Percentiles rank a stretch among this genome's conserved stretches.
Conservation (phyloP, 257 asterid species). For the Solanum tarapatanum region DNA sequence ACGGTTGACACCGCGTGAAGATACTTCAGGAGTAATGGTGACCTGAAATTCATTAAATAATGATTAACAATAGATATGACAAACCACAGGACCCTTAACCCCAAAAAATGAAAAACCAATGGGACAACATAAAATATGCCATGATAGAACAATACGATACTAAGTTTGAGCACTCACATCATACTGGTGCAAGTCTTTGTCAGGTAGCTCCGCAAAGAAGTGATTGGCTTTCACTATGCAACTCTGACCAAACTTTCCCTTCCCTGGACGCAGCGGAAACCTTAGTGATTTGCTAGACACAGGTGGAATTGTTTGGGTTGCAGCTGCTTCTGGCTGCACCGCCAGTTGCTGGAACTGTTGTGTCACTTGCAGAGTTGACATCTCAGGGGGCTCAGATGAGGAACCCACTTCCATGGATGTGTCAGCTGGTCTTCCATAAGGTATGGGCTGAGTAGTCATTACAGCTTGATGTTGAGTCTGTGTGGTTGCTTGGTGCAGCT, state of each 20-base stretch:
- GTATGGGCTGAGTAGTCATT: constrained; percentile 23
- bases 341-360: constrained; percentile 36
- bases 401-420: constrained; percentile 42
- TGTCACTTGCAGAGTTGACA: constrained; percentile 13
- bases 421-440: constrained; percentile 28
- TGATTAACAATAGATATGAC: neutral
- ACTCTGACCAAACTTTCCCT: constrained; percentile 55
- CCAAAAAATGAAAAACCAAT: neutral
- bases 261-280: constrained; percentile 87
- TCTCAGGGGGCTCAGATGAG: constrained; percentile 39
- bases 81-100: neutral
- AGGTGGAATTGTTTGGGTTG: constrained; percentile 43
- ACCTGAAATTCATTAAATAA: constrained; percentile 30
- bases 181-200: constrained; percentile 88
- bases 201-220: constrained; percentile 83
- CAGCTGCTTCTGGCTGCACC: constrained; percentile 36
- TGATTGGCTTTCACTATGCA: constrained; percentile 92
- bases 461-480: constrained; percentile 45
- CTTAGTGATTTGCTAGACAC: constrained; percentile 77
- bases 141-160: neutral
- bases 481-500: constrained; percentile 91
- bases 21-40: constrained; percentile 66
- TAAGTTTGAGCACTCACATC: constrained; percentile 41
- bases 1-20: constrained; percentile 80
- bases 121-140: neutral